Evolutionary conservation across 257 asterid species (phyloP).

Genomic region (Ballota nigra): DNA sequence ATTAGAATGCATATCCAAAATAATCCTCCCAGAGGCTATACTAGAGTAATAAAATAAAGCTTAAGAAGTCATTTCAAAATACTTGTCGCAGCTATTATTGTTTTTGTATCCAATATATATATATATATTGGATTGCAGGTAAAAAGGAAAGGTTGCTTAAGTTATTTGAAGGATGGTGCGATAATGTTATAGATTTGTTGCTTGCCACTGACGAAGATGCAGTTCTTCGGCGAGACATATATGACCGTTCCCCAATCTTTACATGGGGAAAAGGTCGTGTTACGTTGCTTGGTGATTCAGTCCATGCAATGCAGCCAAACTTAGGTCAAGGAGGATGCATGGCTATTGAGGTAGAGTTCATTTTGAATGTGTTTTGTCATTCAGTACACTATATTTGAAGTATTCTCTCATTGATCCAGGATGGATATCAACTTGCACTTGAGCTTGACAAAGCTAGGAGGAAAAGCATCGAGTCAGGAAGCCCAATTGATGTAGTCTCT

Average conservation of each 20-base stretch:
- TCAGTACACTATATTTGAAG: background rate
- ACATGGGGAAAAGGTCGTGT: conserved; percentile 96
- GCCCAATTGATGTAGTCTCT: conserved; percentile 57
- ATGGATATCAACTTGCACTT: conserved; percentile 82
- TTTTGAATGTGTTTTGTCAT: background rate
- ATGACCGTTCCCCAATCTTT: conserved; percentile 68
- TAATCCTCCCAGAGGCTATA: background rate
- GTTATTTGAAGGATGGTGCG: conserved; percentile 92
- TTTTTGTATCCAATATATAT: background rate
- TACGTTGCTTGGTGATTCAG: conserved; percentile 93
- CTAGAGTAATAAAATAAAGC: background rate
- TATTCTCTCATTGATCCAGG: conserved; percentile 42
- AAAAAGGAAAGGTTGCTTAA: conserved; percentile 75
- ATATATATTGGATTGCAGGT: conserved; percentile 47
- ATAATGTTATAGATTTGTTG: conserved; percentile 77
- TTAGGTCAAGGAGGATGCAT: conserved; percentile 99
- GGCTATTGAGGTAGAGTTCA: conserved; percentile 87
- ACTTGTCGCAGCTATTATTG: background rate
- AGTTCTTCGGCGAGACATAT: conserved; percentile 91
- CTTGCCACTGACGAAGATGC: conserved; percentile 84
- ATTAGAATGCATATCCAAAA: background rate
- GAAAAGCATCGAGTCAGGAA: conserved; percentile 45
- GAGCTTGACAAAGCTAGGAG: conserved; percentile 74
- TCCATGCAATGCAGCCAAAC: conserved; percentile 99
- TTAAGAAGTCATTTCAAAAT: background rate